phyloP scores from a whole-genome alignment of 495 filamentous ascomycete genomes.

The Saxispiralis lemnorum region DNA sequence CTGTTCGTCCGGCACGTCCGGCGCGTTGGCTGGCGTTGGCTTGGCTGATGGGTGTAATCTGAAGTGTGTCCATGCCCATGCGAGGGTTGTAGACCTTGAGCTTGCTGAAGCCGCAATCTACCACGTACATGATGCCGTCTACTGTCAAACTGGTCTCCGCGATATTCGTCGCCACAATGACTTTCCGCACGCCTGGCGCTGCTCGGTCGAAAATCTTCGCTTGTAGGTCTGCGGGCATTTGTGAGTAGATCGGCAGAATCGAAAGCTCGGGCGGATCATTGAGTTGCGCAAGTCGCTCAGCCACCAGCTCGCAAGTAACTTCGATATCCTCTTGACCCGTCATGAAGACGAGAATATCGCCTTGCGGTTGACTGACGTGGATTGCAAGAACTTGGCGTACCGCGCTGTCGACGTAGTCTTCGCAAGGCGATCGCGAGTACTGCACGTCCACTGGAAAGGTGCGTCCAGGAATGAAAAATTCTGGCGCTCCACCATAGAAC shows the following conservation, averaged over 20 bases:
- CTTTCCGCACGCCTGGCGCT: slow-evolving; percentile 77
- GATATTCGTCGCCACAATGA: slow-evolving; percentile 97
- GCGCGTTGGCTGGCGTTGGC: slow-evolving; percentile 89
- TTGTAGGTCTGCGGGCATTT: slow-evolving; percentile 96
- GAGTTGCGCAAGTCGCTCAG: slow-evolving; percentile 71
- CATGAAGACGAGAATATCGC: slow-evolving; percentile 98
- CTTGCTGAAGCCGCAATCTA: slow-evolving; percentile 90
- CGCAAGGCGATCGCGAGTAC: slow-evolving; percentile 85
- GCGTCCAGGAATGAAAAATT: slow-evolving; percentile 89
- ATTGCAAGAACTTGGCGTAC: slow-evolving; percentile 96
- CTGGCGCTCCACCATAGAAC: slow-evolving; percentile 94
- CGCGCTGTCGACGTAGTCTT: slow-evolving; percentile 94
- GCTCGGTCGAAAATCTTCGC: slow-evolving; percentile 94
- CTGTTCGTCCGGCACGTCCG: slow-evolving; percentile 84
- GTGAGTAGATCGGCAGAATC: slow-evolving; percentile 95
- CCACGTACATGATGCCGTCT: slow-evolving; percentile 98
- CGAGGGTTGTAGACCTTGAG: slow-evolving; percentile 96
- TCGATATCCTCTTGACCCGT: slow-evolving; percentile 99
- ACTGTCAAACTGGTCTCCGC: slow-evolving; percentile 96
- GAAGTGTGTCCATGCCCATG: slow-evolving; percentile 98
- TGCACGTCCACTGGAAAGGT: slow-evolving; percentile 96
- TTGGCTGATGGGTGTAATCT: slow-evolving; percentile 95
- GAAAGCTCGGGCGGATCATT: slow-evolving; percentile 91
- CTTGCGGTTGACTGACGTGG: slow-evolving; percentile 76
- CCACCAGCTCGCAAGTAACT: slow-evolving; percentile 80